Base-by-base conservation (phyloP, 2,329 filamentous ascomycete species). In the Penicillium sp. region DNA sequence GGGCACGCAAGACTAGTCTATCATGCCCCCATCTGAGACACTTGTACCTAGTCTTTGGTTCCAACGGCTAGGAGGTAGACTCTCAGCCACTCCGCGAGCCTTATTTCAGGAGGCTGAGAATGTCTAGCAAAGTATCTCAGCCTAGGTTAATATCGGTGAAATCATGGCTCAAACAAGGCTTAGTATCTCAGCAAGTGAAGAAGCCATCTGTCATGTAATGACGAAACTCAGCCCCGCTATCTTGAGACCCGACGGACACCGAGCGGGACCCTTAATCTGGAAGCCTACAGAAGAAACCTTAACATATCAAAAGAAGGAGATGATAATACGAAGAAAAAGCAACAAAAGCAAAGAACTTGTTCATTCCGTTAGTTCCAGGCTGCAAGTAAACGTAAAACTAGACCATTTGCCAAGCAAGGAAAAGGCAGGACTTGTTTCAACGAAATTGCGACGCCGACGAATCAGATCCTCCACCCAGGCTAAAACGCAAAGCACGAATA, bases 201-300 rank as follows among this genome's bases (percentile, higher is more conserved):
- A 54, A n/a, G 14, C 8, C 6, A 21, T 22, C 37, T 37, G 27
- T 62, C 55, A 52, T 24, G 31, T 39, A 16, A 33, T 16, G 46
- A 52, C 58, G 55, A 60, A 62, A 62, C 58, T 29, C 29, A 33
- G 54, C 47, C 53, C 62, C 62, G 48, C 59, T 26, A 29, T 46
- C 44, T 31, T 55, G 48, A 59, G 56, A 45, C 50, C 63, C 63
- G 63, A 62, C 63, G 62, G 62, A 66, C 54, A 54, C 63, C 62
- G 62, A 31, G 48, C 48, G 55, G 45, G 26, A 33, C 52, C 44
- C 14, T 55, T 35, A 55, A 56, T 60, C 55, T 60, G 37, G 39
- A 60, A 48, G 46, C 24, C 35, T 56, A 35, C 19, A 52, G 26
- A 44, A 33, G 27, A 43, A 19, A 48, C 19, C 16, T 21, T 24